A percentile compares a stretch with the other conserved stretches of the same genome.
These are phyloP conservation scores for Cercospora berteroae DNA, from an alignment of 2,329 filamentous ascomycete species.

Conservation along the genomic window DNA sequence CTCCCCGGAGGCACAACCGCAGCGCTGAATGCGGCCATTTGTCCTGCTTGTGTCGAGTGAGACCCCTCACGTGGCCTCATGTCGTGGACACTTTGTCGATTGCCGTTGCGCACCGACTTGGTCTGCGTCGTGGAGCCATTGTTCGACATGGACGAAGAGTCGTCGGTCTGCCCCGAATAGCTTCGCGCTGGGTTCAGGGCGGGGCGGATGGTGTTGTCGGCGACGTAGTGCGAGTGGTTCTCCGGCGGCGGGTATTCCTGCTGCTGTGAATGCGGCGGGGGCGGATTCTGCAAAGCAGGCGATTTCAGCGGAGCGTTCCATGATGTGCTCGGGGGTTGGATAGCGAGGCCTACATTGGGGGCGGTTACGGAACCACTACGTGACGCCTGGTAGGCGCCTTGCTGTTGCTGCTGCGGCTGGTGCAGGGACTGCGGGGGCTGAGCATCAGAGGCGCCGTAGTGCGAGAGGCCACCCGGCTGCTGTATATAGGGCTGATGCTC, in stretches of 20 bases:
- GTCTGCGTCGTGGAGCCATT: constrained; percentile 33
- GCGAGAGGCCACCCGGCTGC: constrained; percentile 4
- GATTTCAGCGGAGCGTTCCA: constrained; percentile 12
- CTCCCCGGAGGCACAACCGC: constrained; percentile 47
- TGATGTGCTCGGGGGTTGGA: constrained; percentile 27
- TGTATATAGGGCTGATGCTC: constrained; percentile 19
- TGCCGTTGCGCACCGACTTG: constrained; percentile 30
- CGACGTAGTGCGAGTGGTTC: constrained; percentile 29
- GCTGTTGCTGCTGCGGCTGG: constrained; percentile 23
- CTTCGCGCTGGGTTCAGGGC: constrained; percentile 30
- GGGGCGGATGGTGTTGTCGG: constrained; percentile 25
- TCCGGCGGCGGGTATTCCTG: constrained; percentile 27
- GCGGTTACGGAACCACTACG: constrained; percentile 14
- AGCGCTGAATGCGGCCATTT: constrained; percentile 44
- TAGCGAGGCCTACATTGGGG: constrained; percentile 30
- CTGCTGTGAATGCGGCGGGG: constrained; percentile 18
- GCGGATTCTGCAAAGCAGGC: constrained; percentile 13
- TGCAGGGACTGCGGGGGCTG: constrained; percentile 34
- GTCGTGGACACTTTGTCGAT: constrained; percentile 38
- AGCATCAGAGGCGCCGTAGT: constrained; percentile 24
- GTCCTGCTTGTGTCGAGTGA: constrained; percentile 21
- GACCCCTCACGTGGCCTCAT: constrained; percentile 31
- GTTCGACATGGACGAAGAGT: constrained; percentile 35
- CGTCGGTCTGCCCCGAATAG: constrained; percentile 33
- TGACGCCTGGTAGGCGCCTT: constrained; percentile 29